Conservation (phyloP, 805 yeast genomes). For the Candida stauntonica region DNA sequence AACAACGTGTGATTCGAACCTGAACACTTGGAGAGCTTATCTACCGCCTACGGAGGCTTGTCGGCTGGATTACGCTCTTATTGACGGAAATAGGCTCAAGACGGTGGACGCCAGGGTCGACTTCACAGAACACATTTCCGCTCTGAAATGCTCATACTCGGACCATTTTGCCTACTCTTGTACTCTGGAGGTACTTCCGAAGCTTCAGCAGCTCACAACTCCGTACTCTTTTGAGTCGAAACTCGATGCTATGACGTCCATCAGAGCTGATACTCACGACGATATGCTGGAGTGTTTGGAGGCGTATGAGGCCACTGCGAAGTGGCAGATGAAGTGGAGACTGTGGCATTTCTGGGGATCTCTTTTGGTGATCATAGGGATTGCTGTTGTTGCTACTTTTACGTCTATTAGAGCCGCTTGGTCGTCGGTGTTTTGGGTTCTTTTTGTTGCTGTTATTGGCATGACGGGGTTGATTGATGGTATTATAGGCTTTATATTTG, state of each 20-base stretch:
- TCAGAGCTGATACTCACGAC: neutral
- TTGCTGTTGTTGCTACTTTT: slow-evolving; percentile 54
- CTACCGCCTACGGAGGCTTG: slow-evolving; percentile 45
- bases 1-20: slow-evolving; percentile 80
- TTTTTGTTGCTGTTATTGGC: slow-evolving; percentile 51
- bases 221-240: slow-evolving; percentile 23
- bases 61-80: slow-evolving; percentile 84
- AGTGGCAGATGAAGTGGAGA: slow-evolving; percentile 63
- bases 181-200: too few relatives aligned
- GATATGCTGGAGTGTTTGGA: slow-evolving; percentile 33
- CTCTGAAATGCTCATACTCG: slow-evolving; percentile 65
- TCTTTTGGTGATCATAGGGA: slow-evolving; percentile 44
- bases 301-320: slow-evolving; percentile 49
- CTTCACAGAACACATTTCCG: slow-evolving; percentile 66
- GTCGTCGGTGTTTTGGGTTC: slow-evolving; percentile 61
- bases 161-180: slow-evolving; percentile 87
- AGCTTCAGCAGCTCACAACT: too few relatives aligned
- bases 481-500: slow-evolving; percentile 72
- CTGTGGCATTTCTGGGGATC: slow-evolving; percentile 58
- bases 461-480: slow-evolving; percentile 74
- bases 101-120: slow-evolving; percentile 64
- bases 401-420: slow-evolving; percentile 52
- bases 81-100: slow-evolving; percentile 49
- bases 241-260: slow-evolving; percentile 5
- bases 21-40: slow-evolving; percentile 78